Evolutionary conservation across 495 filamentous ascomycete species (phyloP).

Genomic region (Penicillium bovifimosum): DNA sequence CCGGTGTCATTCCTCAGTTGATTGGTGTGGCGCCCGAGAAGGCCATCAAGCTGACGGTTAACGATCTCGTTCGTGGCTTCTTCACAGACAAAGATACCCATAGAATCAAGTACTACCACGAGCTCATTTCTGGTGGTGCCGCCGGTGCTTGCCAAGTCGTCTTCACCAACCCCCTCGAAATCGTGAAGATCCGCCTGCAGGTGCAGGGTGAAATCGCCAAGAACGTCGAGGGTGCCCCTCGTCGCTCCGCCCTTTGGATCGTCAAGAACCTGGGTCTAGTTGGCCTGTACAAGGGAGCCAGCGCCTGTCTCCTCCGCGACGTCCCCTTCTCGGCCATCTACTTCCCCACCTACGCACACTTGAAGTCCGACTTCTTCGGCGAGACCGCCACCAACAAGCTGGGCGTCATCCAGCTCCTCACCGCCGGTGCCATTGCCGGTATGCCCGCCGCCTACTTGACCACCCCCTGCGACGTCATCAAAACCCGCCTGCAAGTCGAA

Average conservation of each 20-base stretch:
- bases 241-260: constrained; percentile 95
- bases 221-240: constrained; percentile 73
- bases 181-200: constrained; percentile 97
- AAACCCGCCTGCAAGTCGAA: constrained; percentile 95
- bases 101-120: constrained; percentile 63
- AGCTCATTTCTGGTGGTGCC: constrained; percentile 81
- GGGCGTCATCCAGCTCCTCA: constrained; percentile 85
- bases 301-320: constrained; percentile 88
- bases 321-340: constrained; percentile 98
- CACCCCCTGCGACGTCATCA: constrained; percentile 97
- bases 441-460: constrained; percentile 98
- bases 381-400: constrained; percentile 86
- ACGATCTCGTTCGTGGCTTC: constrained; percentile 77
- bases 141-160: constrained; percentile 97
- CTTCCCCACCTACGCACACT: constrained; percentile 92
- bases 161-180: constrained; percentile 96
- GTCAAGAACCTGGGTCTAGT: constrained; percentile 91
- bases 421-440: constrained; percentile 92
- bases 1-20: constrained; percentile 87
- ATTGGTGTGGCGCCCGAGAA: constrained; percentile 98
- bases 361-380: constrained; percentile 91
- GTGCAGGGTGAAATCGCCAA: constrained; percentile 95
- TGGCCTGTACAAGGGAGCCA: constrained; percentile 96
- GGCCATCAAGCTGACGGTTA: constrained; percentile 97
- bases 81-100: constrained; percentile 73